Percentiles rank a stretch among this genome's conserved stretches.
These are phyloP conservation scores for Aegle marmelos DNA, from an alignment of 345 rosid species.

Conservation along the genomic window DNA sequence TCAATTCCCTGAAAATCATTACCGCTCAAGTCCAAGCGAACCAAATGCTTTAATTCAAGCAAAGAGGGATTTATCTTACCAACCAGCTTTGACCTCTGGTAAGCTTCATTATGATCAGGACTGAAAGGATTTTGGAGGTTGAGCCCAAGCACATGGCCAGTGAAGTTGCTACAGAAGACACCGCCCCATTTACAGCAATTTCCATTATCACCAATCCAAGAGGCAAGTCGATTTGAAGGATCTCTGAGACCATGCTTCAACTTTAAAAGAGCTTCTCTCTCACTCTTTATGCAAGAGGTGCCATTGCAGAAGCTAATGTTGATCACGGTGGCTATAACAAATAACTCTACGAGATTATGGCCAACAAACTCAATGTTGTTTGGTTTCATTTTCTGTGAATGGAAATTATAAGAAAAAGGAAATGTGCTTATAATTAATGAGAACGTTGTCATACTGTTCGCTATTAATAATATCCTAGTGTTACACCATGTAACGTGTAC, in stretches of 20 bases:
- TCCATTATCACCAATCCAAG: background rate
- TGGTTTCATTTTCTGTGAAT: background rate
- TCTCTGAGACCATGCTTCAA: background rate
- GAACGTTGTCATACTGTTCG: background rate
- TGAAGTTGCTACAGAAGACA: background rate
- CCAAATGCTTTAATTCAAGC: background rate
- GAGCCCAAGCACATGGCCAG: background rate
- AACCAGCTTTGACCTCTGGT: background rate
- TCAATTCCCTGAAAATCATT: background rate
- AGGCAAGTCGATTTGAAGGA: background rate
- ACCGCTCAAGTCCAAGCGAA: background rate
- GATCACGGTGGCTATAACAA: background rate
- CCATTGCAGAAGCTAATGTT: background rate
- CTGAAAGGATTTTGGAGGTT: background rate
- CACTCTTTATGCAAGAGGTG: background rate
- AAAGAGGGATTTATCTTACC: background rate
- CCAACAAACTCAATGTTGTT: background rate
- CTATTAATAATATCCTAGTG: background rate
- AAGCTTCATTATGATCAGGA: background rate
- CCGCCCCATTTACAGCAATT: background rate
- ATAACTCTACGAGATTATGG: background rate
- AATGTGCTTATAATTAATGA: background rate
- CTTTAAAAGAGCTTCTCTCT: background rate
- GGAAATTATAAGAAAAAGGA: background rate
- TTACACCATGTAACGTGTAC: background rate